Percentiles rank a stretch among this genome's conserved stretches.
These are phyloP conservation scores for Nannizziopsis arthrosporioides DNA, from an alignment of 2,329 filamentous ascomycete species.

Conservation along the genomic window DNA sequence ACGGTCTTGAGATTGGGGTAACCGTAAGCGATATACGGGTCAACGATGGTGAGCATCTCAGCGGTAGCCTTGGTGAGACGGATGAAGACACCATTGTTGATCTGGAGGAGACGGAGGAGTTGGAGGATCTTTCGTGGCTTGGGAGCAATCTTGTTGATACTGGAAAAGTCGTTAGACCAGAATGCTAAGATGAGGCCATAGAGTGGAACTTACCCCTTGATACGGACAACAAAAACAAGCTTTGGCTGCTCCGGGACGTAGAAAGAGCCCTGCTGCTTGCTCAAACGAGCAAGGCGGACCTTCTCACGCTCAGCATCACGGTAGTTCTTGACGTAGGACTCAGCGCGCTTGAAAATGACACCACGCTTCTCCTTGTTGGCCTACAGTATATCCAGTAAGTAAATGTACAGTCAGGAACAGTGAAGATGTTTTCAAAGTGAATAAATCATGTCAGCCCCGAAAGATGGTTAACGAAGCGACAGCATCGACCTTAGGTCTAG, in stretches of 20 bases:
- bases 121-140: conserved; percentile 99
- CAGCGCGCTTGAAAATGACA: conserved; percentile 99
- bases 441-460: conserved; percentile 58
- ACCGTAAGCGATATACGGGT: conserved; percentile 98
- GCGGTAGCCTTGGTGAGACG: conserved; percentile 92
- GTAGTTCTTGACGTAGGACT: conserved; percentile 99
- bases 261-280: conserved; percentile 86
- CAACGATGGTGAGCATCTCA: conserved; percentile 96
- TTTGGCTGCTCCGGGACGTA: conserved; percentile 91
- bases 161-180: conserved; percentile 23
- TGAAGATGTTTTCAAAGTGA: not conserved
- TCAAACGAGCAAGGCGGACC: conserved; percentile 77
- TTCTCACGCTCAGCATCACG: conserved; percentile 97
- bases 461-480: conserved; percentile 52
- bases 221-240: conserved; percentile 94
- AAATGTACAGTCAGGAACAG: not conserved
- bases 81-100: conserved; percentile 99
- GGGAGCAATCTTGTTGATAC: conserved; percentile 99
- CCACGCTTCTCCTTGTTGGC: conserved; percentile 97
- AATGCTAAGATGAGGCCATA: not conserved
- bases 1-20: conserved; percentile 99
- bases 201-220: conserved; percentile 67
- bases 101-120: conserved; percentile 97
- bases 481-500: conserved; percentile 94
- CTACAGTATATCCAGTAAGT: conserved; percentile 37